Evolutionary conservation across 495 filamentous ascomycete species (phyloP).

Genomic region (Aspergillus asperescens): DNA sequence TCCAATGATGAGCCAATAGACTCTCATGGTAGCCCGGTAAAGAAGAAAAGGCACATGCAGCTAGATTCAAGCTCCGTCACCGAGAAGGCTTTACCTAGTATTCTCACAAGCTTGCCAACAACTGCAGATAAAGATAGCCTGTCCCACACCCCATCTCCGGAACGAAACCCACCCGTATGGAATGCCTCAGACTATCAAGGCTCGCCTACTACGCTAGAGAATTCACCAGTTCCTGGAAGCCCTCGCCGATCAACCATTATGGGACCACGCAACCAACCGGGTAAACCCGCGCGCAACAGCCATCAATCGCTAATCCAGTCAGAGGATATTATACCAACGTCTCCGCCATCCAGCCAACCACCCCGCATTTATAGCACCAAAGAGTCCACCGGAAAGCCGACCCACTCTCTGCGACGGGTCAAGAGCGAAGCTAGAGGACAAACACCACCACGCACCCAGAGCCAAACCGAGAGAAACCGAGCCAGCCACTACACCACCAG

Average conservation of each 20-base stretch:
- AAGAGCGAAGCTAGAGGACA: constrained; percentile 16
- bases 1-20: constrained; percentile 19
- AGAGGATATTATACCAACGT: constrained; percentile 15
- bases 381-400: constrained; percentile 17
- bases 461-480: not conserved
- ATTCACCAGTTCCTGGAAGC: constrained; percentile 24
- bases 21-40: constrained; percentile 19
- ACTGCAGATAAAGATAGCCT: constrained; percentile 17
- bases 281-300: constrained; percentile 21
- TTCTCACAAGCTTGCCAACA: constrained; percentile 27
- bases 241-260: constrained; percentile 35
- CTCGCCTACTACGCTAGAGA: constrained; percentile 25
- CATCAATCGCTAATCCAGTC: constrained; percentile 17
- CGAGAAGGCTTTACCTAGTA: constrained; percentile 23
- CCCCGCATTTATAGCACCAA: constrained; percentile 27
- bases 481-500: not conserved
- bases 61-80: constrained; percentile 6
- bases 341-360: constrained; percentile 14
- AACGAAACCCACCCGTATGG: constrained; percentile 29
- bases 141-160: constrained; percentile 34
- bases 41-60: constrained; percentile 24
- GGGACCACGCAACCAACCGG: constrained; percentile 37
- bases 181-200: constrained; percentile 19
- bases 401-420: constrained; percentile 11
- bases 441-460: not conserved